A percentile compares a stretch with the other conserved stretches of the same genome.
Conservation (phyloP, 1,284 basidiomycete species). For the Neolentinus lepideus region DNA sequence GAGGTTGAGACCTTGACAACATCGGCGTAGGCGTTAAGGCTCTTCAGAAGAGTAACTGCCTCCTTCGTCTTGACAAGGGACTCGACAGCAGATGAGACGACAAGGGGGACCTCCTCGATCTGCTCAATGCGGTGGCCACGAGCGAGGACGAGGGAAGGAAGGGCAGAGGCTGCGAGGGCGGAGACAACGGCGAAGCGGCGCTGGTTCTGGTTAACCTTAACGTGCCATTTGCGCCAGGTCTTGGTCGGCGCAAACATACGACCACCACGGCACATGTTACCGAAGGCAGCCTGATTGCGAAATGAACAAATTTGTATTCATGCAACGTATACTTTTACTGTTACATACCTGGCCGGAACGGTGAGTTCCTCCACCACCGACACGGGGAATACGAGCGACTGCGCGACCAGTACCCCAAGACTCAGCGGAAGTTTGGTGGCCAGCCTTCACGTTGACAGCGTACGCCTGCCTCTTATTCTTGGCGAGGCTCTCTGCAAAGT, state of each 20-base stretch:
- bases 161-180: conserved; percentile 94
- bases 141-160: conserved; percentile 97
- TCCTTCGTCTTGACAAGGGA: conserved; percentile 96
- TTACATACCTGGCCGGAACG: conserved; percentile 87
- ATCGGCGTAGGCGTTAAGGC: conserved; percentile 87
- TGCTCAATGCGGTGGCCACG: conserved; percentile 99
- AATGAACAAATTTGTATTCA: conserved; percentile 1
- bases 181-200: conserved; percentile 97
- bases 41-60: conserved; percentile 91
- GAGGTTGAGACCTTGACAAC: conserved; percentile 98
- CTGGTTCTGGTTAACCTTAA: conserved; percentile 99
- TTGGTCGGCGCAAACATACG: conserved; percentile 99
- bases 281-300: conserved; percentile 80
- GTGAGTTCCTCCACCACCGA: conserved; percentile 97
- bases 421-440: conserved; percentile 98
- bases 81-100: conserved; percentile 78
- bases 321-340: conserved; percentile 6
- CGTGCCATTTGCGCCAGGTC: conserved; percentile 99
- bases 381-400: conserved; percentile 99
- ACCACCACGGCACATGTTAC: conserved; percentile 99
- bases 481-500: conserved; percentile 81
- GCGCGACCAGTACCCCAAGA: conserved; percentile 99
- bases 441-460: conserved; percentile 95
- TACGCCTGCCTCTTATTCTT: conserved; percentile 99
- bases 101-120: conserved; percentile 95